Evolutionary conservation across 1,284 basidiomycete species (phyloP).

Genomic region (Boletus calvinii): DNA sequence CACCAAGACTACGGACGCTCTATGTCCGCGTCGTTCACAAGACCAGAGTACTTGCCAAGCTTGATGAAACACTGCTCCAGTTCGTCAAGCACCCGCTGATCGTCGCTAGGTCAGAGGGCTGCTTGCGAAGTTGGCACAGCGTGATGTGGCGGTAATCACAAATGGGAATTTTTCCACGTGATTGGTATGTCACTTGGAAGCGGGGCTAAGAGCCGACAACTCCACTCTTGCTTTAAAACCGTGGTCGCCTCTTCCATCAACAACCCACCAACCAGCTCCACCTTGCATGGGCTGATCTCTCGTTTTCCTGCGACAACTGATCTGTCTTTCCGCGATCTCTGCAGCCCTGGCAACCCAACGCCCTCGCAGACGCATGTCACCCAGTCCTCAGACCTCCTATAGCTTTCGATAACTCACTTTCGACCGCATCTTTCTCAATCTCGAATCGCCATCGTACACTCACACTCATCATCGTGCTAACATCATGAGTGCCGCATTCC

Average conservation of each 20-base stretch:
- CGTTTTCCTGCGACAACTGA: not conserved
- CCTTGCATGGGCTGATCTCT: conserved; percentile 24
- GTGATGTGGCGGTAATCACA: conserved; percentile 8
- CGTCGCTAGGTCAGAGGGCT: not conserved
- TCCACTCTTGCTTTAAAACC: conserved; percentile 20
- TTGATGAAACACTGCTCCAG: not conserved
- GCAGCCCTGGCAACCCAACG: conserved; percentile 26
- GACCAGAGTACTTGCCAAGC: not conserved
- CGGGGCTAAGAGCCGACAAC: conserved; percentile 19
- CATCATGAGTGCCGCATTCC: conserved; percentile 43
- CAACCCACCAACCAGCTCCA: not conserved
- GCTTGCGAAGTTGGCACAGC: not conserved
- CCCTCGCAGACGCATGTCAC: conserved; percentile 25
- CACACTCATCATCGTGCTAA: not conserved
- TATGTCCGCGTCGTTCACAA: conserved; percentile 11
- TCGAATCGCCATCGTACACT: not conserved
- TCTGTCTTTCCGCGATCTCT: not conserved
- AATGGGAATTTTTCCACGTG: conserved; percentile 16
- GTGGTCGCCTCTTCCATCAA: not conserved
- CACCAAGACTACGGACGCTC: conserved; percentile 1
- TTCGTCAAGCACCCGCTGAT: not conserved
- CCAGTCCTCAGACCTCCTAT: conserved; percentile 1
- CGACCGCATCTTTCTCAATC: not conserved
- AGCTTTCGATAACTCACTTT: conserved; percentile 18
- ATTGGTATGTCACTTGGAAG: conserved; percentile 11